A percentile compares a stretch with the other conserved stretches of the same genome.
Evolutionary conservation across 2,329 filamentous ascomycete species (phyloP).

Genomic region (Ramularia endophylla): DNA sequence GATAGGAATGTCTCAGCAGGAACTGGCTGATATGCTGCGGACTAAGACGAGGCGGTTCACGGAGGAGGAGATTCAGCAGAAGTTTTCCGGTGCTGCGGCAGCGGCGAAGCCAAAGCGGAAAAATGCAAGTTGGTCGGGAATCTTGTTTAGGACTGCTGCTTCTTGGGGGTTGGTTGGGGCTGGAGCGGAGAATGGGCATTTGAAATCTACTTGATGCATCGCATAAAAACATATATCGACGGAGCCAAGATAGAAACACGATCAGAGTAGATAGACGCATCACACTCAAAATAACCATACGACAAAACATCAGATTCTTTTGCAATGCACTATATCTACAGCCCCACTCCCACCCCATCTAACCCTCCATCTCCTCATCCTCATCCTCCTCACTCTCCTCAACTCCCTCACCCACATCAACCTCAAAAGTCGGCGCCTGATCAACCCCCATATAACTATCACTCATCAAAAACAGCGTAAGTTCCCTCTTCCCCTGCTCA

Average conservation of each 20-base stretch:
- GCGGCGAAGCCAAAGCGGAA: conserved; percentile 5
- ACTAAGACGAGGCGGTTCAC: conserved; percentile 60
- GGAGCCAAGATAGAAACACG: too few species aligned
- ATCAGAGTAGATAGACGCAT: too few species aligned
- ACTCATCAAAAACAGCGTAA: conserved; percentile 93
- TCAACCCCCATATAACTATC: conserved; percentile 97
- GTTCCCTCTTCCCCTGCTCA: conserved; percentile 71
- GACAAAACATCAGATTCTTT: too few species aligned
- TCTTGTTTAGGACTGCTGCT: too few species aligned
- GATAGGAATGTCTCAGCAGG: conserved; percentile 57
- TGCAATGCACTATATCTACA: too few species aligned
- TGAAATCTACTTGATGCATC: too few species aligned
- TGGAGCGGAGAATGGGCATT: too few species aligned
- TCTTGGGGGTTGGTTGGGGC: too few species aligned
- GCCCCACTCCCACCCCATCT: background rate
- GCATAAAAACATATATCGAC: too few species aligned
- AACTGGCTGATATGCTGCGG: conserved; percentile 57
- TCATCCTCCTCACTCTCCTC: conserved; percentile 87
- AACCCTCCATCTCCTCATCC: conserved; percentile 34
- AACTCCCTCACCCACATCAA: conserved; percentile 85
- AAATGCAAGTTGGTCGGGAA: background rate
- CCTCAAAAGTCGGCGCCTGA: conserved; percentile 83
- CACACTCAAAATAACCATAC: too few species aligned
- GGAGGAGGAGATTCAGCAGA: conserved; percentile 57
- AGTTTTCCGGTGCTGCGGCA: conserved; percentile 38